A percentile compares a stretch with the other conserved stretches of the same genome.
These are phyloP conservation scores for Tylopilus sp. DNA, from an alignment of 1,284 basidiomycete species.

Conservation along the genomic window DNA sequence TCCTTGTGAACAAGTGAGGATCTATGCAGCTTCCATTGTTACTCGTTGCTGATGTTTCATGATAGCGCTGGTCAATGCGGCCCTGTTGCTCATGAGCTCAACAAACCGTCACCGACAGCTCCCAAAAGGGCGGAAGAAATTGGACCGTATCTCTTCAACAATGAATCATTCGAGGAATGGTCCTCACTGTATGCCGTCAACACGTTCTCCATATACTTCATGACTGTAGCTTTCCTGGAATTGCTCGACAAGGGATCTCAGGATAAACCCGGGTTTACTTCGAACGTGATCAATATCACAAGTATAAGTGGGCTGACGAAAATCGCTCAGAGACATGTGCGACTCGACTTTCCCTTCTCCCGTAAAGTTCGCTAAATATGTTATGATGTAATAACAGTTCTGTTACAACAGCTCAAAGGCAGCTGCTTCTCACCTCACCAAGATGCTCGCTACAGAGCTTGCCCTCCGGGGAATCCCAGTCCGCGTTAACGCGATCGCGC, in stretches of 20 bases:
- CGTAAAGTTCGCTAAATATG: background rate
- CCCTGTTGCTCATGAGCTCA: slow-evolving; percentile 58
- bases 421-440: slow-evolving; percentile 70
- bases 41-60: background rate
- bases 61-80: slow-evolving; percentile 71
- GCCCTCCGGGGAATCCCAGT: slow-evolving; percentile 65
- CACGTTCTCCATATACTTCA: slow-evolving; percentile 70
- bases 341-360: slow-evolving; percentile 19
- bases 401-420: slow-evolving; percentile 78
- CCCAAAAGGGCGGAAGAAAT: slow-evolving; percentile 60
- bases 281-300: slow-evolving; percentile 72
- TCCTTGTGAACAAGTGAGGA: slow-evolving; percentile 77
- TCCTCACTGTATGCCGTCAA: slow-evolving; percentile 60
- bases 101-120: slow-evolving; percentile 54
- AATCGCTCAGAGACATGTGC: slow-evolving; percentile 70
- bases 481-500: slow-evolving; percentile 67
- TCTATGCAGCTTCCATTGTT: background rate
- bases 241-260: slow-evolving; percentile 69
- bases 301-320: slow-evolving; percentile 72
- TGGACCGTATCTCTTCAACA: slow-evolving; percentile 63
- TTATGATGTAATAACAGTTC: slow-evolving; percentile 47
- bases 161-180: slow-evolving; percentile 66
- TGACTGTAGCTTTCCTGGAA: slow-evolving; percentile 72
- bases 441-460: slow-evolving; percentile 73
- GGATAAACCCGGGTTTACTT: slow-evolving; percentile 54